Evolutionary conservation across 2,329 filamentous ascomycete species (phyloP), one percentile per base, ranked within the genome.

Genomic region (Cladorrhinum sp.): DNA sequence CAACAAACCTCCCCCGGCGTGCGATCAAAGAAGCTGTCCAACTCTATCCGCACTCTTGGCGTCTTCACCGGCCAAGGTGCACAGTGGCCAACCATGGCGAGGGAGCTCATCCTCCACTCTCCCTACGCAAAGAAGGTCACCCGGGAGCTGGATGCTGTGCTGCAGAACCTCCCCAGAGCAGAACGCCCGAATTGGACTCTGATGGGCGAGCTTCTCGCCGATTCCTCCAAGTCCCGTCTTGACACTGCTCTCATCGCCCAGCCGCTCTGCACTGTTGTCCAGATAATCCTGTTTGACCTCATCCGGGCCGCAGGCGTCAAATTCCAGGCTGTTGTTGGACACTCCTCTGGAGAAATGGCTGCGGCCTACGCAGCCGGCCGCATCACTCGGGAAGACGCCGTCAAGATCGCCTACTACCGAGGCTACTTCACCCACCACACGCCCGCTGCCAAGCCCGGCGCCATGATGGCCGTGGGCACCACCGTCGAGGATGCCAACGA

Each of bases 301-400:
- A 70, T 82, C 1, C 46, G 39, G 0, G 61, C 65, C 2, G 67
- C 69, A 36, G 70, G 72, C 0, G 63, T 80, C 18, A 53, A 39
- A 1, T 73, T 75, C 0, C 30, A 66, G 3, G 72, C 70, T 1
- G 75, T 78, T 0, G 70, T 78, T 3, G 79, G 78, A 0, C 79
- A 81, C 59, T 77, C 74, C 0, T 73, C 69, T 1, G 79, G 79
- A 1, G 79, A 81, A 63, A 76, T 80, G 28, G 77, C 72, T 0
- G 78, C 77, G 1, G 77, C 78, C 0, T 80, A 80, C 50, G 75
- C 77, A 0, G 70, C 73, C 0, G 75, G 77, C 1, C 62, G 67
- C 1, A 60, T 80, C 2, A 69, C 72, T 0, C 65, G 70, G 1
- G 57, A 70, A 21, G 72, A 73, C 6, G 77, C 78, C 4, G 75